Evolutionary conservation across 768 basidiomycete species (phyloP), one percentile per base, ranked within the genome.

Genomic region (Lactarius deliciosus): DNA sequence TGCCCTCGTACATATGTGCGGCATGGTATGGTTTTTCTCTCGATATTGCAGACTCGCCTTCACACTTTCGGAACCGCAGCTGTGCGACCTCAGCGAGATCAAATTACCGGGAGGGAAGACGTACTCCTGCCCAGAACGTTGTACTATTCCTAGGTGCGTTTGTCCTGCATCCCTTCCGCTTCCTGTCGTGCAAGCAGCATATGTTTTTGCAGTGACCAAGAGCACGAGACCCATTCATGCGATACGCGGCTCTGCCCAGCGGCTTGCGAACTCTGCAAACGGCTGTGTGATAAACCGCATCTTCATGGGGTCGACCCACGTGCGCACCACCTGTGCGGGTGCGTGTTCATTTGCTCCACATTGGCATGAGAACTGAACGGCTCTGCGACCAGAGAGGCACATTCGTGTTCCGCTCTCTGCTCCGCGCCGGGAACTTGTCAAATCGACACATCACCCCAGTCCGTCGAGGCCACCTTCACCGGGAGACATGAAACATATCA

Each of bases 401-500:
- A 53, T 53, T 53, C 50, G 13, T 53, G 50, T 25, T 53, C 50
- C 13, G 50, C 50, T 25, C 50, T 53, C 13, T 53, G 50, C 22
- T 53, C 75, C 30, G 75, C 79, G 0, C 70, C 72, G 0, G 86
- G 86, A 5, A 82, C 81, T n/a, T 87, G 86, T 65, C 79, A 53
- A 85, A 86, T 87, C 15, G 81, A 86, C 58, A 85, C 81, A 0
- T 77, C 80, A 0, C 86, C 86, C 0, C 82, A 84, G 63, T 83
- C 85, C 0, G 80, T 88, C 41, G 83, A 86, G 13, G 70, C 83
- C 84, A 10, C 86, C 85, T 0, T 88, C 86, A 69, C 82, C 80
- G 0, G 87, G 74, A 64, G 82, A 86, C 60, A 83, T 25, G 50
- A 85, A 65, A 85, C 82, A 0, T 88, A 86, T 69, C 81, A 84